phyloP scores from a whole-genome alignment of 768 basidiomycete genomes.

The Boletus huronensis region DNA sequence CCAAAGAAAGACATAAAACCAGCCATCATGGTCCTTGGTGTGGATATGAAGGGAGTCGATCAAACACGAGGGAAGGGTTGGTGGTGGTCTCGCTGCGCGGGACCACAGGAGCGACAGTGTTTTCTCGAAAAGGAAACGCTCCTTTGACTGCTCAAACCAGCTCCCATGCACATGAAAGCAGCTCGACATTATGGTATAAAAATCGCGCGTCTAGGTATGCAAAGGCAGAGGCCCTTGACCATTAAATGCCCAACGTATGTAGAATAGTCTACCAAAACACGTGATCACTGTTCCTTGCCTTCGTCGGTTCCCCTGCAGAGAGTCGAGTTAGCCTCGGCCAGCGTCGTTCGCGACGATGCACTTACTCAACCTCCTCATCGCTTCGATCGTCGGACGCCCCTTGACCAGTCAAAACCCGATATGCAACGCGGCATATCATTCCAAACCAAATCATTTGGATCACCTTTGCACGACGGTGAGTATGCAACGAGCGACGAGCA shows the following conservation, averaged over 20 bases:
- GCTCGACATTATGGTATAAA: conserved; percentile 30
- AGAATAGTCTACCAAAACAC: conserved; percentile 24
- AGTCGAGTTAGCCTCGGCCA: conserved; percentile 15
- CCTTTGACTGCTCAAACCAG: background rate
- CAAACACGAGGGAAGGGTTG: conserved; percentile 5
- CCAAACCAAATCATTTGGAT: conserved; percentile 81
- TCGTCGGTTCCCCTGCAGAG: conserved; percentile 13
- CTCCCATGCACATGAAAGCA: background rate
- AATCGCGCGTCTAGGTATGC: conserved; percentile 24
- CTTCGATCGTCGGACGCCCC: conserved; percentile 84
- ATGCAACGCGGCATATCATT: conserved; percentile 84
- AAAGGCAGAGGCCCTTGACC: conserved; percentile 15
- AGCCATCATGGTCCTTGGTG: conserved; percentile 53
- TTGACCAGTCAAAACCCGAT: conserved; percentile 66
- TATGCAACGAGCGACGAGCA: background rate
- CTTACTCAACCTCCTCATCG: conserved; percentile 69
- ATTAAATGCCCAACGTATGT: conserved; percentile 25
- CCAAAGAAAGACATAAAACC: conserved; percentile 88
- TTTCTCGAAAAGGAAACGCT: conserved; percentile 28
- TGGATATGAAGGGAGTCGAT: background rate
- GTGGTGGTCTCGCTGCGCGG: conserved; percentile 12
- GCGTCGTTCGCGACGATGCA: background rate
- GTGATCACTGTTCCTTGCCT: conserved; percentile 26
- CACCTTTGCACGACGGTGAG: conserved; percentile 40
- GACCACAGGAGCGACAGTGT: conserved; percentile 11